A percentile compares a stretch with the other conserved stretches of the same genome.
These are phyloP conservation scores for Penicillium vulpinum DNA, from an alignment of 2,329 filamentous ascomycete genomes.

Conservation along the genomic window DNA sequence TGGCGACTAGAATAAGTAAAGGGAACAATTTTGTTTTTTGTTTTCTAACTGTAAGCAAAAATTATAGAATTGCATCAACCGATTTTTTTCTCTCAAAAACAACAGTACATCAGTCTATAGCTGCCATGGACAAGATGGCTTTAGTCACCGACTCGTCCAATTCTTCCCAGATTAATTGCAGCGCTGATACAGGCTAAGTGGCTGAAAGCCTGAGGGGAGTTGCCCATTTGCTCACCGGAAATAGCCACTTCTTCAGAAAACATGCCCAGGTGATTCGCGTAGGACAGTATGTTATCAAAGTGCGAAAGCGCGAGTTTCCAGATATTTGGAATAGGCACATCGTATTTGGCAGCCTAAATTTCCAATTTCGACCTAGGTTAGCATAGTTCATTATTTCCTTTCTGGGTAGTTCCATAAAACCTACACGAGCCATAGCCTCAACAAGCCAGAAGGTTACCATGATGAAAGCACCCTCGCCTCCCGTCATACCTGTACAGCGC, in stretches of 20 bases:
- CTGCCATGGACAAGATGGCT: background rate
- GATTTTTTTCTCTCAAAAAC: background rate
- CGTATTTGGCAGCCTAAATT: conserved; percentile 30
- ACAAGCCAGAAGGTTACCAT: conserved; percentile 86
- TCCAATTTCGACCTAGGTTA: background rate
- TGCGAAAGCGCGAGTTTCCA: conserved; percentile 59
- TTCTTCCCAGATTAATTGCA: conserved; percentile 70
- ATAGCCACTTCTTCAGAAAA: conserved; percentile 77
- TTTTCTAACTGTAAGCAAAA: background rate
- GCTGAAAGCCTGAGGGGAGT: conserved; percentile 77
- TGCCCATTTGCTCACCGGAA: conserved; percentile 74
- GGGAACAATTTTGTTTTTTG: background rate
- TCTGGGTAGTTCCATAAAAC: conserved; percentile 31
- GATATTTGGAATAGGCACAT: conserved; percentile 36
- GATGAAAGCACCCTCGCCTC: conserved; percentile 72
- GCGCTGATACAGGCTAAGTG: conserved; percentile 74
- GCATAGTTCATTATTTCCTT: background rate
- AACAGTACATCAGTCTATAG: conserved; percentile 5
- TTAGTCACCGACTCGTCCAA: conserved; percentile 11
- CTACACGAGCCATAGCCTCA: conserved; percentile 71
- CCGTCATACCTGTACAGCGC: conserved; percentile 62
- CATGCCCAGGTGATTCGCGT: conserved; percentile 75
- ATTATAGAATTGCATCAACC: background rate
- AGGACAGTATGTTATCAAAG: conserved; percentile 76
- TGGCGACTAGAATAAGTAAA: background rate